A percentile compares a stretch with the other conserved stretches of the same genome.
phyloP scores from a whole-genome alignment of 208 protist species.

The Trypanosoma rangeli region DNA sequence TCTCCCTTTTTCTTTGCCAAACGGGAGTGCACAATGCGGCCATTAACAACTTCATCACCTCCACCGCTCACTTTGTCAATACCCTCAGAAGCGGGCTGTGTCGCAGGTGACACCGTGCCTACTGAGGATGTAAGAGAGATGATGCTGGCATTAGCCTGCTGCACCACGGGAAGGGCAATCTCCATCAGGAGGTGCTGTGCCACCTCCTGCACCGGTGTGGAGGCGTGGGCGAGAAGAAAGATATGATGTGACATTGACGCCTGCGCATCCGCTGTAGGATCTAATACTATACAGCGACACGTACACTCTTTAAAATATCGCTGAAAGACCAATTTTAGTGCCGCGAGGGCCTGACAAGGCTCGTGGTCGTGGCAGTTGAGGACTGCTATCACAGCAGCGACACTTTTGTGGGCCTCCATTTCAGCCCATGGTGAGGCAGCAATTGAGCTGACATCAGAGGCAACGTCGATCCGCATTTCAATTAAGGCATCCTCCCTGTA shows the following conservation, averaged over 20 bases:
- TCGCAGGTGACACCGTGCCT: not conserved
- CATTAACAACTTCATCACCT: constrained; percentile 21
- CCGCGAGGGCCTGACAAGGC: constrained; percentile 33
- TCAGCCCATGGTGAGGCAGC: constrained; percentile 75
- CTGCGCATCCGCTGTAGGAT: constrained; percentile 29
- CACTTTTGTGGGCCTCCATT: constrained; percentile 61
- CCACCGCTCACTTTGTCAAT: not conserved
- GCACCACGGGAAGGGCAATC: constrained; percentile 31
- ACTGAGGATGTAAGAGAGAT: constrained; percentile 7
- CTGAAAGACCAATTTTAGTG: constrained; percentile 58
- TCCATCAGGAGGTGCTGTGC: constrained; percentile 34
- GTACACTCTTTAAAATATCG: constrained; percentile 60
- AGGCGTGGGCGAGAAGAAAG: constrained; percentile 31
- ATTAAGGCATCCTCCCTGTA: constrained; percentile 37
- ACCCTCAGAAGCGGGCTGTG: constrained; percentile 5
- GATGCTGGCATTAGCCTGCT: constrained; percentile 18
- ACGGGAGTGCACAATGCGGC: constrained; percentile 28
- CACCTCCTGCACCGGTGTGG: constrained; percentile 35
- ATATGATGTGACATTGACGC: constrained; percentile 24
- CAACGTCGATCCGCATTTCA: constrained; percentile 33
- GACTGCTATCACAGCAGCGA: constrained; percentile 64
- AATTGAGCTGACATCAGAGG: constrained; percentile 40
- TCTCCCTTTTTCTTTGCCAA: constrained; percentile 70
- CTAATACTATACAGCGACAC: constrained; percentile 76
- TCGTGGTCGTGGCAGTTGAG: constrained; percentile 42